Conservation (phyloP, 1,284 basidiomycete genomes). For the Omphalotus olearius region DNA sequence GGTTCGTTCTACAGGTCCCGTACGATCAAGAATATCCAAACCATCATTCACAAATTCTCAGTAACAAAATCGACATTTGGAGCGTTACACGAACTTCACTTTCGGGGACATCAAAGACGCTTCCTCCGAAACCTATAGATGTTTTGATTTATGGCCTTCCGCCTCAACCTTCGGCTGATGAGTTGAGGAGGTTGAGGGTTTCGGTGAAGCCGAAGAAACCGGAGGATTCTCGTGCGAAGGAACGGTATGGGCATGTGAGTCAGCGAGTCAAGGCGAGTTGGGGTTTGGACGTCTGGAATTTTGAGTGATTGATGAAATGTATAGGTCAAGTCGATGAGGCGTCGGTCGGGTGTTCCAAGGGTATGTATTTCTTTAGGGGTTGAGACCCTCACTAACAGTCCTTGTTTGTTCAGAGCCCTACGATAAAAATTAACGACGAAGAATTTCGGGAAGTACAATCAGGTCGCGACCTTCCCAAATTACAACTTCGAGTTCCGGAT, state of each 20-base stretch:
- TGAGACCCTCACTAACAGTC: no score
- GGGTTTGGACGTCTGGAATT: no score
- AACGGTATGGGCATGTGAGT: conserved; percentile 6
- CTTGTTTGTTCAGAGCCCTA: not conserved
- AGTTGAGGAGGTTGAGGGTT: conserved; percentile 2
- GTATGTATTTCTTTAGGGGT: no score
- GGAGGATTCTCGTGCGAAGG: conserved; percentile 11
- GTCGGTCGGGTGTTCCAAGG: no score
- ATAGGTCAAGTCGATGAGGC: no score
- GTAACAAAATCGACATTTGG: not conserved
- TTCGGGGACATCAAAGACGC: not conserved
- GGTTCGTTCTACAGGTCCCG: not conserved
- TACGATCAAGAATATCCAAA: conserved; percentile 3
- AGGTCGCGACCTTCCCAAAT: no score
- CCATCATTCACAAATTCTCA: not conserved
- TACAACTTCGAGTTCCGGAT: no score
- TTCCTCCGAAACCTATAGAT: conserved; percentile 5
- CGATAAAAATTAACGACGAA: conserved; percentile 3
- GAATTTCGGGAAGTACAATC: no score
- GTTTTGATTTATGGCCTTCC: conserved; percentile 18
- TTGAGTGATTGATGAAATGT: no score
- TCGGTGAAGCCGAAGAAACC: conserved; percentile 1
- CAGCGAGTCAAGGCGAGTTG: conserved; percentile 5
- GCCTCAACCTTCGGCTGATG: conserved; percentile 14
- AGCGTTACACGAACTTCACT: not conserved